These are phyloP conservation scores for Blastocystis sp. DNA, from an alignment of 352 stramenopile species.

Conservation along the genomic window DNA sequence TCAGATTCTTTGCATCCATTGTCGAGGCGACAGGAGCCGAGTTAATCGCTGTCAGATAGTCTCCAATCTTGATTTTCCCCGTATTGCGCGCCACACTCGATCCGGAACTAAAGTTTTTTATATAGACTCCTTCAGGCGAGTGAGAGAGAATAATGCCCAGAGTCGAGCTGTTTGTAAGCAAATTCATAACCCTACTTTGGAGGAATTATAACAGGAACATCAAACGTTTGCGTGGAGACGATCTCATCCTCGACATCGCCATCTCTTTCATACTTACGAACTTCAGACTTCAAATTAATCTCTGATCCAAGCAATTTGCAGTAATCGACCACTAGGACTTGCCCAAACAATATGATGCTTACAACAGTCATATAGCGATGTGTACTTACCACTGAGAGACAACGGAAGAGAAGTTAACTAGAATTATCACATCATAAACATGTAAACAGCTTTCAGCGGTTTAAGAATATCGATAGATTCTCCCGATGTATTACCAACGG, in stretches of 20 bases:
- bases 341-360: neutral
- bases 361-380: conserved; percentile 26
- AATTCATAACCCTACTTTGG: neutral
- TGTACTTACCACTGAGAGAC: neutral
- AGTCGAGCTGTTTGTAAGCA: neutral
- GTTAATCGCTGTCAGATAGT: neutral
- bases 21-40: neutral
- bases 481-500: too few relatives aligned
- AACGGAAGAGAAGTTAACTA: conserved; percentile 12
- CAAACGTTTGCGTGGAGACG: neutral
- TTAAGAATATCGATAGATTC: conserved; percentile 6
- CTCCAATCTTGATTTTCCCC: neutral
- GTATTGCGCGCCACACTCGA: neutral
- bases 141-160: neutral
- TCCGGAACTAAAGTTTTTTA: conserved; percentile 20
- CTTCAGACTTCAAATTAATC: neutral
- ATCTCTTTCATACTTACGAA: neutral
- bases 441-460: neutral
- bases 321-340: conserved; percentile 45
- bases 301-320: neutral
- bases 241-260: neutral
- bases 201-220: neutral
- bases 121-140: neutral
- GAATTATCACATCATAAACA: neutral
- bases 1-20: neutral